Evolutionary conservation across 495 filamentous ascomycete genomes (phyloP).

Genomic region (Podospora australis): DNA sequence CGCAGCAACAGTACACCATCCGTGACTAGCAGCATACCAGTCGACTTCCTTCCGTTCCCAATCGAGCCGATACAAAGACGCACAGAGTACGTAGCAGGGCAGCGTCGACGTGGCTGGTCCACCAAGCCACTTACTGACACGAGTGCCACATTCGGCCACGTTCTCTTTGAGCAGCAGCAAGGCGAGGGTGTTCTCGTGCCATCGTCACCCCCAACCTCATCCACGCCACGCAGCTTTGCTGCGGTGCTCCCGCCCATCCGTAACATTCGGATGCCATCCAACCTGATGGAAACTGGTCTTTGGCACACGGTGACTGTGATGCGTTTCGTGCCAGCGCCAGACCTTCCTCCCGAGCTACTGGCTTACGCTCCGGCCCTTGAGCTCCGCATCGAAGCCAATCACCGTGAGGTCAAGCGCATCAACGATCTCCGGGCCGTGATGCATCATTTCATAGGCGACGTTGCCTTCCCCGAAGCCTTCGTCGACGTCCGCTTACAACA

Average conservation of each 20-base stretch:
- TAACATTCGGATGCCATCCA: conserved; percentile 13
- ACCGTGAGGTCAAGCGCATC: conserved; percentile 19
- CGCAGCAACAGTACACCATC: background rate
- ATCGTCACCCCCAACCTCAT: conserved; percentile 15
- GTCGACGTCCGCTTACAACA: conserved; percentile 39
- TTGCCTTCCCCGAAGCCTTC: conserved; percentile 29
- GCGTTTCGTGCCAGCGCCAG: conserved; percentile 24
- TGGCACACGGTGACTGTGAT: conserved; percentile 21
- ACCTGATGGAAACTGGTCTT: conserved; percentile 17
- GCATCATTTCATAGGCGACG: conserved; percentile 11
- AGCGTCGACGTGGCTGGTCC: conserved; percentile 23
- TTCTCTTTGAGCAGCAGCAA: conserved; percentile 27
- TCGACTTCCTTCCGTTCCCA: conserved; percentile 8
- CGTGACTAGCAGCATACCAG: conserved; percentile 5
- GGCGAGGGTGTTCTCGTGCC: conserved; percentile 11
- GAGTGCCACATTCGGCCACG: conserved; percentile 34
- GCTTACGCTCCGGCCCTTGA: conserved; percentile 27
- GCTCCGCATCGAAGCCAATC: conserved; percentile 29
- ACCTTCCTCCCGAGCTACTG: background rate
- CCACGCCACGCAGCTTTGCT: conserved; percentile 18
- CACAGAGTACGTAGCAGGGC: background rate
- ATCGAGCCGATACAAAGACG: conserved; percentile 1
- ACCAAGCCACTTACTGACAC: conserved; percentile 22
- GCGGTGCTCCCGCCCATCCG: conserved; percentile 19
- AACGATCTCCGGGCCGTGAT: conserved; percentile 18